Evolutionary conservation across 2,329 filamentous ascomycete genomes (phyloP).

Genomic region (Diaporthe citriasiana): DNA sequence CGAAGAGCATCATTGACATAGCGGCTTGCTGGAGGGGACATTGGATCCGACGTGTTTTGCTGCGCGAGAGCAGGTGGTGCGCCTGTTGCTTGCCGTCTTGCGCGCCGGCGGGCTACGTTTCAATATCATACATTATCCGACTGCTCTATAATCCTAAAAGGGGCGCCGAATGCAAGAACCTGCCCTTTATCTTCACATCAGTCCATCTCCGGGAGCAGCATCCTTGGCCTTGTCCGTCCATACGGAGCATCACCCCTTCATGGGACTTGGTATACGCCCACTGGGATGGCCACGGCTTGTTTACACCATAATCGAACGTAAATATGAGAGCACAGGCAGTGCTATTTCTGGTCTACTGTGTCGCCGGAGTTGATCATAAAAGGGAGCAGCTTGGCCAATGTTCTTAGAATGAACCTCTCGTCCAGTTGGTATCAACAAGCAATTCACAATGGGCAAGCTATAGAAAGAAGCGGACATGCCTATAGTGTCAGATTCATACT

Average conservation of each 20-base stretch:
- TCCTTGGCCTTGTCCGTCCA: not conserved
- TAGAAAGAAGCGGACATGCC: no score
- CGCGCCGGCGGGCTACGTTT: constrained; percentile 11
- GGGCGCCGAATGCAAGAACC: not conserved
- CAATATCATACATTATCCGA: constrained; percentile 23
- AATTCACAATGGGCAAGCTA: not conserved
- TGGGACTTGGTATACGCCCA: not conserved
- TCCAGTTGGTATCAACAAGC: not conserved
- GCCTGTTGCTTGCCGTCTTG: constrained; percentile 6
- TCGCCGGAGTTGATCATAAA: no score
- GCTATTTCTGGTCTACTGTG: not conserved
- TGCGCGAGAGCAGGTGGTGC: not conserved
- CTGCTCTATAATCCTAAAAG: not conserved
- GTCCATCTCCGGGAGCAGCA: not conserved
- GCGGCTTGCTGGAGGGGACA: constrained; percentile 5
- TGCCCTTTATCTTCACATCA: not conserved
- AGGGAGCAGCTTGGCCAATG: not conserved
- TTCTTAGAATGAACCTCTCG: not conserved
- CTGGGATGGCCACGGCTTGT: not conserved
- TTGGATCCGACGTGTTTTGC: constrained; percentile 6
- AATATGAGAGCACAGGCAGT: not conserved
- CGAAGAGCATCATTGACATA: constrained; percentile 31
- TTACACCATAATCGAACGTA: not conserved
- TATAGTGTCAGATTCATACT: no score
- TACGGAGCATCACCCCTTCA: not conserved